Conservation (phyloP, 106 monocot genomes). For the Dendrobium catenatum region DNA sequence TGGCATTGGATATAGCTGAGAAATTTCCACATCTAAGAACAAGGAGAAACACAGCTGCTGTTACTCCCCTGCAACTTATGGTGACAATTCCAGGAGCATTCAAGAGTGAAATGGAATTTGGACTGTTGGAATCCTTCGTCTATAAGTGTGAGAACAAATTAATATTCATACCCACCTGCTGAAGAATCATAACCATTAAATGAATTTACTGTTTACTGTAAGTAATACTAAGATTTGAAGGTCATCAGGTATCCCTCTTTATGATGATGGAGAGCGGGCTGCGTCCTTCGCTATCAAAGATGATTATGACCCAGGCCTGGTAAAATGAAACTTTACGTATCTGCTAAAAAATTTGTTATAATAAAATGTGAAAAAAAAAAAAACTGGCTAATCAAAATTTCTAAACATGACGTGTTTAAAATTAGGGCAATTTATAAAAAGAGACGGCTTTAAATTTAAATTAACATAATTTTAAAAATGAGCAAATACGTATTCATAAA, state of each 20-base stretch:
- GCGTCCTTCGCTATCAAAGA: not conserved
- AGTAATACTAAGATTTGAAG: not conserved
- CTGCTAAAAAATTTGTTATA: too few species aligned
- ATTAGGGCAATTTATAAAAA: too few species aligned
- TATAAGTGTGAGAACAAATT: constrained; percentile 14
- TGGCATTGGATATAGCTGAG: constrained; percentile 12
- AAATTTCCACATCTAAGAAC: not conserved
- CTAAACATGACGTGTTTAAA: too few species aligned
- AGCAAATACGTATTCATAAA: too few species aligned
- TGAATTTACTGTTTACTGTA: not conserved
- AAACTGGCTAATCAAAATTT: too few species aligned
- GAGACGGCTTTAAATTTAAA: too few species aligned
- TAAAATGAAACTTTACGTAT: not conserved
- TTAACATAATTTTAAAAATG: too few species aligned
- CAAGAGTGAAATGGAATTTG: constrained; percentile 15
- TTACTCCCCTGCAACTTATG: constrained; percentile 26
- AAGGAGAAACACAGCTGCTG: constrained; percentile 9
- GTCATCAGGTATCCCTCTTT: not conserved
- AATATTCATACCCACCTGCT: not conserved
- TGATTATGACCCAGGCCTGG: not conserved
- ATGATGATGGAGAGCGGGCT: not conserved
- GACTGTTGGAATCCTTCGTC: constrained; percentile 1
- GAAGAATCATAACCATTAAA: not conserved
- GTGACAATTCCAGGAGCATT: constrained; percentile 24
- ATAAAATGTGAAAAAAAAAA: too few species aligned